Evolutionary conservation across 2,329 filamentous ascomycete genomes (phyloP), one percentile per base, ranked within the genome.

Genomic region (Stemphylium beticola): DNA sequence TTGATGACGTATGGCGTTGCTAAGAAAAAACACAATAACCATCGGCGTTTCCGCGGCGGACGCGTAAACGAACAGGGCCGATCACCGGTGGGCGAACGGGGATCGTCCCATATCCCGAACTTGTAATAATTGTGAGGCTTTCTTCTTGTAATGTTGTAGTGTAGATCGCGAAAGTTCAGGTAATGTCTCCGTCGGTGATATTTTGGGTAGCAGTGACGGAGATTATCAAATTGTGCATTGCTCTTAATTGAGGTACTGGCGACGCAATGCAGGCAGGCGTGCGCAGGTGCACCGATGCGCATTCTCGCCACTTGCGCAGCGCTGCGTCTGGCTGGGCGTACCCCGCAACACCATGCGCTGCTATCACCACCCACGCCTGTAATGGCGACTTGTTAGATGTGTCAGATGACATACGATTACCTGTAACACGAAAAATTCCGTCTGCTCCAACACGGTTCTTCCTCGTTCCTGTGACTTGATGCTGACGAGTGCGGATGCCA

Each of bases 261-360:
- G 33, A 36, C 22, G 22, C 22, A 24, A 24, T 24, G 22, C 22
- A 24, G 6, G 22, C 22, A n/a, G n/a, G n/a, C n/a, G n/a, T n/a
- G n/a, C n/a, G n/a, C n/a, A n/a, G n/a, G 22, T 24, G 34, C 41
- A n/a, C 15, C 24, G 20, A 6, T 14, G n/a, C 10, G n/a, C 26
- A 12, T 31, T n/a, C 26, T 43, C 17, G 40, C 40, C 40, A 22
- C 17, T 33, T 18, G 15, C 24, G 8, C 4, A 20, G n/a, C 22
- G 6, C 22, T 26, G 11, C 14, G 38, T 4, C 20, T 17, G 31
- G 29, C 18, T 10, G 29, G 20, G 31, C 39, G 24, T 53, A 43
- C 51, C 45, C 51, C 45, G 51, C 51, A 54, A 52, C 49, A 52
- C 45, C 51, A 53, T 31, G 38, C 34, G 24, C 15, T 38, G 18